Conservation (phyloP, 169 alveolate species). For the Pseudocohnilembus persalinus region DNA sequence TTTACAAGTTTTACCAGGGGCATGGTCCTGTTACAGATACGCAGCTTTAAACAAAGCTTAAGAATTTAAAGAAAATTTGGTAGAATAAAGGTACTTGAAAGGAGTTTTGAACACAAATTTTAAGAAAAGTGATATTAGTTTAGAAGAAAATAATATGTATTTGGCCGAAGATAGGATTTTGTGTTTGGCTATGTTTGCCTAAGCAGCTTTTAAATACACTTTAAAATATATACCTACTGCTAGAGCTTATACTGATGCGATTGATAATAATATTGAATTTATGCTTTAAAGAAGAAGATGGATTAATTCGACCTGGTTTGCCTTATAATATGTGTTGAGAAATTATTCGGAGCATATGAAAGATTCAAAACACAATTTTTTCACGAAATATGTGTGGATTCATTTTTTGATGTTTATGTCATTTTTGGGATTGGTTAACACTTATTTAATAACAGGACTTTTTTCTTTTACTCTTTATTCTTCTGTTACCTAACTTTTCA, state of each 20-base stretch:
- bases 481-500: neutral
- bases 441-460: neutral
- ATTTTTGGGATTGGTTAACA: neutral
- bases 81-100: constrained; percentile 27
- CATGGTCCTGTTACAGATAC: constrained; percentile 39
- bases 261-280: constrained; percentile 18
- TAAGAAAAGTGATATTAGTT: constrained; percentile 12
- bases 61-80: constrained; percentile 2
- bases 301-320: constrained; percentile 60
- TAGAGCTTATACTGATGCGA: constrained; percentile 44
- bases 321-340: constrained; percentile 34
- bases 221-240: constrained; percentile 41
- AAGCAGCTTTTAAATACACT: constrained; percentile 3
- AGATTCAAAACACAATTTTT: neutral
- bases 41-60: neutral
- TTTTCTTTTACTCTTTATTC: neutral
- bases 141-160: constrained; percentile 48
- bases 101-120: constrained; percentile 23
- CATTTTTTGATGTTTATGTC: neutral
- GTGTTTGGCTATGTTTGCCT: constrained; percentile 13
- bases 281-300: constrained; percentile 54
- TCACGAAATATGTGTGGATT: neutral
- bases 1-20: constrained; percentile 44
- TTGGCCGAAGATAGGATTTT: constrained; percentile 61
- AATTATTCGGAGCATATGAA: constrained; percentile 10